phyloP scores from a whole-genome alignment of 352 stramenopile genomes.

The Globisporangium middletonii region DNA sequence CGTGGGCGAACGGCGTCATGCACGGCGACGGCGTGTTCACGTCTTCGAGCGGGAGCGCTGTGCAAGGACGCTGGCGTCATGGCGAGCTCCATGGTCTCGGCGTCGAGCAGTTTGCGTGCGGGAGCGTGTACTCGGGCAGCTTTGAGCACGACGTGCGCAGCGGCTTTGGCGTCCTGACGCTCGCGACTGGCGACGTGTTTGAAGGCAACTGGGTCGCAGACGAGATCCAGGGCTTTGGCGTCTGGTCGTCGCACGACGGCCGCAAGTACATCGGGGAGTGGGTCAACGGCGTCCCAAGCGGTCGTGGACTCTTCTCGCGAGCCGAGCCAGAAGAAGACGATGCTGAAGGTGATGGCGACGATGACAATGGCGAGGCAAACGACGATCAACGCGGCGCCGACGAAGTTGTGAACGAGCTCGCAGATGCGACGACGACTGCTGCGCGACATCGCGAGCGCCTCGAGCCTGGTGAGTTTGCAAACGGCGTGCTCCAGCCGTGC shows the following conservation, averaged over 20 bases:
- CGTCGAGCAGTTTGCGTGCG: conserved; percentile 49
- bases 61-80: conserved; percentile 44
- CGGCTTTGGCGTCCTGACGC: conserved; percentile 51
- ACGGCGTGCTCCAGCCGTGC: conserved; percentile 35
- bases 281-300: conserved; percentile 42
- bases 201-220: conserved; percentile 58
- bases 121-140: conserved; percentile 46
- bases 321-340: conserved; percentile 22
- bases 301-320: conserved; percentile 45
- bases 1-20: conserved; percentile 48
- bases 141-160: conserved; percentile 39
- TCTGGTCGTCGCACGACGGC: conserved; percentile 41
- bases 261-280: conserved; percentile 52
- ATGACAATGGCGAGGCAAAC: not conserved
- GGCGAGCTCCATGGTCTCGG: conserved; percentile 38
- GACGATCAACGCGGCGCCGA: not conserved
- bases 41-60: conserved; percentile 18
- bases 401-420: not conserved
- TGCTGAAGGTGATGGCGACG: conserved; percentile 8
- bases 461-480: conserved; percentile 34
- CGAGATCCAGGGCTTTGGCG: conserved; percentile 55
- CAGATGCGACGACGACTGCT: not conserved
- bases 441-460: conserved; percentile 11
- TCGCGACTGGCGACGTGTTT: conserved; percentile 55
- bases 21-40: conserved; percentile 60